Evolutionary conservation across 208 protist species (phyloP), one percentile per base, ranked within the genome.

Genomic region (Trypanosoma mega): DNA sequence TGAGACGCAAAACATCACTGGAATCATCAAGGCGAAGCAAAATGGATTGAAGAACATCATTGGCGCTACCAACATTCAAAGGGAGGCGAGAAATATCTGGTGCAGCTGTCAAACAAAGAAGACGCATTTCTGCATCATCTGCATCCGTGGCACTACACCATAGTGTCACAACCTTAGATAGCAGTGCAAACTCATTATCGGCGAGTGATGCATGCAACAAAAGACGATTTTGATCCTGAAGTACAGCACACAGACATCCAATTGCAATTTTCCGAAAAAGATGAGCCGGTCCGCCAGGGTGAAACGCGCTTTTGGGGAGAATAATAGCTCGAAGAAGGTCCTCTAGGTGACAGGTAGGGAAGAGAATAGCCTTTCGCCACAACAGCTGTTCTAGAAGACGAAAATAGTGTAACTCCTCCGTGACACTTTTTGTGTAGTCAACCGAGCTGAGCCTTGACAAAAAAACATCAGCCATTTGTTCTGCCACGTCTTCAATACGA

Each of bases 231-330:
- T 55, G 34, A 0, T 61, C 64, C 30, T 70, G 54, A 24, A 85
- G 34, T 18, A 93, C 6, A 21, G 87, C 82, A 51, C 78, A 91
- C 11, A 94, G 47, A 59, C 82, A 92, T 47, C 85, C 81, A 24
- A 96, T 55, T 34, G 90, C 83, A 37, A 93, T 72, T 54, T 96
- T 96, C 1, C 90, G 78, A 68, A 96, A 92, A 2, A 96, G 68
- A 63, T 89, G 82, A 6, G 80, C 79, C 11, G 75, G 71, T 44
- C 75, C 73, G 31, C 85, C 82, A 1, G 85, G 74, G 21, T 78
- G 81, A 65, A 93, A 96, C 0, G 44, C 46, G 3, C 70, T 71
- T 21, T 84, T 59, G 3, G 87, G 85, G 27, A 96, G 26, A 26
- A 96, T 73, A 23, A 96, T 63, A 3, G 55, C 31, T 20, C 78